A percentile compares a stretch with the other conserved stretches of the same genome.
Conservation (phyloP, 2,329 filamentous ascomycete genomes). For the Cytospora schulzeri region DNA sequence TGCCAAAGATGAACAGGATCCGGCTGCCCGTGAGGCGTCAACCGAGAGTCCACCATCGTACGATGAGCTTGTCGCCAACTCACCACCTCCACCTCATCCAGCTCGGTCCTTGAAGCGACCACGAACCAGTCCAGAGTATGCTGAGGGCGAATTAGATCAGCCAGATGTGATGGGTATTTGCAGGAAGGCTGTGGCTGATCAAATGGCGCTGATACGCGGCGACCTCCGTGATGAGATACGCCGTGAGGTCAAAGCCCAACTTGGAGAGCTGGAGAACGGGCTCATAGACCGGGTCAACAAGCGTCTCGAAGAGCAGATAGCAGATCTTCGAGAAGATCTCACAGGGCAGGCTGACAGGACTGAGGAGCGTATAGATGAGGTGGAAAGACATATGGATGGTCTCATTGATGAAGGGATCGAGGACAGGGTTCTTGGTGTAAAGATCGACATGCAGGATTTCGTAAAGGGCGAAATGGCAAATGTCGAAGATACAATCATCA, state of each 20-base stretch:
- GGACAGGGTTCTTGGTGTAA: conserved; percentile 9
- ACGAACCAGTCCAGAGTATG: background rate
- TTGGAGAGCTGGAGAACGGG: conserved; percentile 5
- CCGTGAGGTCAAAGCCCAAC: background rate
- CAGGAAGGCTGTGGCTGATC: background rate
- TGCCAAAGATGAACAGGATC: background rate
- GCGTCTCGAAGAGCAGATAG: background rate
- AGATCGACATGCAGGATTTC: conserved; percentile 16
- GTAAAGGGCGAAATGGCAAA: conserved; percentile 9
- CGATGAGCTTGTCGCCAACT: background rate
- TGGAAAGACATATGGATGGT: background rate
- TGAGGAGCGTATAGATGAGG: conserved; percentile 7
- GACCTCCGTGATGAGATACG: conserved; percentile 2
- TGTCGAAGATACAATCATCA: conserved; percentile 10
- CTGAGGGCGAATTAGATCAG: background rate
- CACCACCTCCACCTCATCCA: background rate
- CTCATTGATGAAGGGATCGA: conserved; percentile 6
- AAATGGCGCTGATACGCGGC: background rate
- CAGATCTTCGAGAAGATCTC: conserved; percentile 4
- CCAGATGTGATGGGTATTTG: background rate
- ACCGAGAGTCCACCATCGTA: conserved; percentile 7
- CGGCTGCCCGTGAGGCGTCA: background rate
- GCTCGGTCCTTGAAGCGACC: conserved; percentile 4
- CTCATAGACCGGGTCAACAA: background rate
- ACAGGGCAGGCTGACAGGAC: background rate